These are phyloP conservation scores for Marsdenia floribunda DNA, from an alignment of 257 asterid genomes.

Conservation along the genomic window DNA sequence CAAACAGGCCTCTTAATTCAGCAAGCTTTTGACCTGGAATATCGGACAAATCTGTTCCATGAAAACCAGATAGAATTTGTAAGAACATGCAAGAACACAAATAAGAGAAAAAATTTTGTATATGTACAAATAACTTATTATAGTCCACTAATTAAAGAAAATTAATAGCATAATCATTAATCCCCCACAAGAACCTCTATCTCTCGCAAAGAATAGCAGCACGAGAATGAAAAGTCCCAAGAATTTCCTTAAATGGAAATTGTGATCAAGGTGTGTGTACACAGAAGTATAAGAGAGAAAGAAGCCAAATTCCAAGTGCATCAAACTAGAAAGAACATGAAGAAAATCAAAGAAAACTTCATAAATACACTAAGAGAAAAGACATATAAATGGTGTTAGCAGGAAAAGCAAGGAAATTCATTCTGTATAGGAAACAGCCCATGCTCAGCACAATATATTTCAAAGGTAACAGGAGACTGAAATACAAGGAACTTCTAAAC, in stretches of 20 bases:
- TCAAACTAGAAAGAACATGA: neutral
- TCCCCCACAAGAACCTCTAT: neutral
- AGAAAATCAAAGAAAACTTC: neutral
- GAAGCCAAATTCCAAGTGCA: neutral
- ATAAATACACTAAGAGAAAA: neutral
- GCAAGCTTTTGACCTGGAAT: constrained; percentile 63
- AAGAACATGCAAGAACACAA: neutral
- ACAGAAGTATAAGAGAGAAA: neutral
- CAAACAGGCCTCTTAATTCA: constrained; percentile 60
- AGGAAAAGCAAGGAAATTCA: neutral
- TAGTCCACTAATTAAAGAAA: neutral
- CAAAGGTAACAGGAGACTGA: neutral
- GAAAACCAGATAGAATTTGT: neutral
- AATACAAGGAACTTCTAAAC: neutral
- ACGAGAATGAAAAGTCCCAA: neutral
- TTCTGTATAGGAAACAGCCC: neutral
- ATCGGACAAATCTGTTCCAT: constrained; percentile 63
- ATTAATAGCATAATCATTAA: neutral
- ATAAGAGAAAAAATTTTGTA: neutral
- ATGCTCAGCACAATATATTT: neutral
- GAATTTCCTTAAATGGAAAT: neutral
- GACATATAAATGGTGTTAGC: neutral
- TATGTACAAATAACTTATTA: neutral
- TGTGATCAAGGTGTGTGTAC: neutral
- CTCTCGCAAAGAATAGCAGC: neutral